Base-by-base conservation (phyloP, 2,329 filamentous ascomycete species). In the Diaporthe citrichinensis region DNA sequence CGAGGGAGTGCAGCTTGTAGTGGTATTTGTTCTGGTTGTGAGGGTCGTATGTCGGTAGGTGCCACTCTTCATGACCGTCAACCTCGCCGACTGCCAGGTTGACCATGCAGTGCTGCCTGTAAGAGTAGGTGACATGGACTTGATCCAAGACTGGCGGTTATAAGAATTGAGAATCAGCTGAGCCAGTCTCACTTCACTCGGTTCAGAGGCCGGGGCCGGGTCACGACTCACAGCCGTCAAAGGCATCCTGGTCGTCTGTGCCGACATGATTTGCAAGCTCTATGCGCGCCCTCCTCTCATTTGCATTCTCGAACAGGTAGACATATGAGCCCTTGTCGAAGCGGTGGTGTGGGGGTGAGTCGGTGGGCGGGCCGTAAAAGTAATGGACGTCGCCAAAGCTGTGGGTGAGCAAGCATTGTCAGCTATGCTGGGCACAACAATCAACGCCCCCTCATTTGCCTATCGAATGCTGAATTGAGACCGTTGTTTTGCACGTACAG, bases 311-410 rank as follows among this genome's bases (percentile, higher is more conserved):
- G 82, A 95, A 95, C 8, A 96, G 86, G 81, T 96, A 96, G 74
- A 96, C 90, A 82, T 96, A 96, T 10, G 93, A 95, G 62, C 92
- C 90, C 82, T 94, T 94, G 83, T 95, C 92, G 83, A 96, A 96
- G 71, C 94, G 92, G 83, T 96, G 93, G 83, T 96, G 94, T n/a
- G 89, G 91, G 41, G 94, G 94, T 74, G 89, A 91, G 74, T 89
- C 87, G 8, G 88, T 88, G 3, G 92, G 92, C n/a, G 92, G 89
- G 36, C 90, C 89, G 84, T 95, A 95, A 84, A 92, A 95, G 84
- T 95, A 96, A 83, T 96, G 94, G 72, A 95, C 82, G 81, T 96
- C 94, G 77, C 90, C 93, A 80, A 94, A 95, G 80, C 94, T 96
- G 78, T 20, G 31, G 61, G 10, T 1, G 39, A 49, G 23, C 61